These are phyloP conservation scores for Neurospora sp. DNA, from an alignment of 495 filamentous ascomycete species.

Conservation along the genomic window DNA sequence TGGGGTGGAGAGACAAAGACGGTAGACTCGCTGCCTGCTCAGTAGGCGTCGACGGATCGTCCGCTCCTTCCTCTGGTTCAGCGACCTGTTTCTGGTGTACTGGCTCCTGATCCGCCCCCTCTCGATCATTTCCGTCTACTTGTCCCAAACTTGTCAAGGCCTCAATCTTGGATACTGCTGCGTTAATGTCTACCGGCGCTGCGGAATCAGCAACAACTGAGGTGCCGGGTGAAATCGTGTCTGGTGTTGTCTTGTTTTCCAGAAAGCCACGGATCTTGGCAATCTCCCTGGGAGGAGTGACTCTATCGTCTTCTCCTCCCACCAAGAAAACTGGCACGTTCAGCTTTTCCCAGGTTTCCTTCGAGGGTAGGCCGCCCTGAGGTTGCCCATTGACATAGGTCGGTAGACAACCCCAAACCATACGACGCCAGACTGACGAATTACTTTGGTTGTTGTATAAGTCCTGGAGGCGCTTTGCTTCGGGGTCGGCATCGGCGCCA, in stretches of 20 bases:
- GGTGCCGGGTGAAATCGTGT: background rate
- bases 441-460: slow-evolving; percentile 75
- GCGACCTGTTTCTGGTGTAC: background rate
- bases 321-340: slow-evolving; percentile 66
- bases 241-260: slow-evolving; percentile 6
- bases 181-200: slow-evolving; percentile 27
- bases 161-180: background rate
- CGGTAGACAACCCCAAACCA: slow-evolving; percentile 64
- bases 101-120: background rate
- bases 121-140: background rate
- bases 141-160: background rate
- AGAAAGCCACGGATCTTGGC: slow-evolving; percentile 46
- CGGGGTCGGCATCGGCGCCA: slow-evolving; percentile 59
- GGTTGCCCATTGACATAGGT: slow-evolving; percentile 38
- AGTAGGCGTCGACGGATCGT: slow-evolving; percentile 37
- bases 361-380: slow-evolving; percentile 56
- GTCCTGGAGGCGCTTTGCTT: slow-evolving; percentile 67
- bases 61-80: slow-evolving; percentile 25
- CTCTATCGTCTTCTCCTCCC: slow-evolving; percentile 63
- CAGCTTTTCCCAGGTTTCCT: slow-evolving; percentile 63
- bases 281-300: slow-evolving; percentile 62
- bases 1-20: slow-evolving; percentile 27
- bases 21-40: slow-evolving; percentile 28
- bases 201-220: slow-evolving; percentile 31
- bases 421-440: slow-evolving; percentile 72